Base-by-base conservation (phyloP, 805 yeast species). In the Metschnikowia anglica region DNA sequence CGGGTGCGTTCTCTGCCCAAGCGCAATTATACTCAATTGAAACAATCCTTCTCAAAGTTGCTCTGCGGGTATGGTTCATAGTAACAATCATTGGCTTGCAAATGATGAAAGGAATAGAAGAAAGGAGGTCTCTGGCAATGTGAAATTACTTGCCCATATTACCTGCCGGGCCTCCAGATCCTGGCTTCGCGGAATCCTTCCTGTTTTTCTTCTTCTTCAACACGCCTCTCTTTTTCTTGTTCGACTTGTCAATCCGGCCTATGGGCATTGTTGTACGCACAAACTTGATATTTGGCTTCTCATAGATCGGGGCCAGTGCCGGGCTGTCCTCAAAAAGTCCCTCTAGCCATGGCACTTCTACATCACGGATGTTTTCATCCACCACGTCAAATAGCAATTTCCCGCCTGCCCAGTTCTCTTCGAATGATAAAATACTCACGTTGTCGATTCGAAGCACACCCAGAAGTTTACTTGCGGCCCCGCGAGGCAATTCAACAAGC, bases 401-500 rank as follows among this genome's bases (percentile, higher is more conserved):
- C 2, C 66, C 72, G 26, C 55, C 67, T 0, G 46, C 40, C 24
- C 60, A 46, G 15, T 48, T 55, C 2, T 54, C 65, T 2, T 63
- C 41, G 0, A 76, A 44, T 1, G 74, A 75, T 2, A 72, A 25
- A 2, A 73, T 57, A 1, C 66, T 59, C 4, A 55, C 54, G 29
- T 64, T 55, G 8, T 60, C 61, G 6, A 48, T 53, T 7, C 63
- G 60, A 17, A 69, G 46, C 3, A 51, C 55, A 19, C 51, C 44
- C 30, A 74, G 65, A 1, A 77, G 46, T 40, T 51, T 48, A 4
- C 43, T 52, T 55, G 54, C 56, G 6, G 67, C 51, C 3, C 70
- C 77, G 42, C 66, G 69, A 2, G 89, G 89, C 19, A 85, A 63
- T 47, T 80, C 84, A 2, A 84, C 70, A 33, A 84, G 61, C 46